Percentiles rank a stretch among this genome's conserved stretches.
Evolutionary conservation across 2,329 filamentous ascomycete species (phyloP).

Genomic region (Ramichloridium luteum): DNA sequence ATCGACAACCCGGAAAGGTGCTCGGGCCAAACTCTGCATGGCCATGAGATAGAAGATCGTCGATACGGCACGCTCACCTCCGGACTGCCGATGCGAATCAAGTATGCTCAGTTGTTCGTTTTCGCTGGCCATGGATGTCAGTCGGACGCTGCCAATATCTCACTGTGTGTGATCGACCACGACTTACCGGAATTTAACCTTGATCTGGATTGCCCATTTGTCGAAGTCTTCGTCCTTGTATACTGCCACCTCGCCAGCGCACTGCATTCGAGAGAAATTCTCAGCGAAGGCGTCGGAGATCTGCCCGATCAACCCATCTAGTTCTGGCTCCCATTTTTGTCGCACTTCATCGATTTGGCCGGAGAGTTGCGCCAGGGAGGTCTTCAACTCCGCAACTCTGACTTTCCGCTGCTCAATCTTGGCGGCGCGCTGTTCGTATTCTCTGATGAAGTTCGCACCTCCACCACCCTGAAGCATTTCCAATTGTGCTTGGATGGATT

Average conservation of each 20-base stretch:
- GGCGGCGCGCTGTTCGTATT: conserved; percentile 61
- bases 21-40: conserved; percentile 81
- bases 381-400: conserved; percentile 39
- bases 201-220: conserved; percentile 84
- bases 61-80: conserved; percentile 87
- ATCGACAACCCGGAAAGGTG: conserved; percentile 94
- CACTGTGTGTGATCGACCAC: conserved; percentile 1
- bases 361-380: conserved; percentile 44
- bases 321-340: conserved; percentile 65
- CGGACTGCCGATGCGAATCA: conserved; percentile 86
- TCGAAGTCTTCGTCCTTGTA: conserved; percentile 86
- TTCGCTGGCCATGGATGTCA: conserved; percentile 41
- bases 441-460: conserved; percentile 60
- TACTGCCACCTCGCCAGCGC: conserved; percentile 78
- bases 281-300: conserved; percentile 87
- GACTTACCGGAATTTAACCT: conserved; percentile 79
- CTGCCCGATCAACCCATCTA: conserved; percentile 63
- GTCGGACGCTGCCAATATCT: neutral
- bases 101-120: conserved; percentile 74
- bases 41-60: conserved; percentile 99
- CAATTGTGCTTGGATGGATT: conserved; percentile 60
- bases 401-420: conserved; percentile 54
- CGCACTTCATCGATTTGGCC: conserved; percentile 54
- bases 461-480: conserved; percentile 57
- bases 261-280: conserved; percentile 89